Base-by-base conservation (phyloP, 257 asterid genomes). In the Solanum appendiculatum region DNA sequence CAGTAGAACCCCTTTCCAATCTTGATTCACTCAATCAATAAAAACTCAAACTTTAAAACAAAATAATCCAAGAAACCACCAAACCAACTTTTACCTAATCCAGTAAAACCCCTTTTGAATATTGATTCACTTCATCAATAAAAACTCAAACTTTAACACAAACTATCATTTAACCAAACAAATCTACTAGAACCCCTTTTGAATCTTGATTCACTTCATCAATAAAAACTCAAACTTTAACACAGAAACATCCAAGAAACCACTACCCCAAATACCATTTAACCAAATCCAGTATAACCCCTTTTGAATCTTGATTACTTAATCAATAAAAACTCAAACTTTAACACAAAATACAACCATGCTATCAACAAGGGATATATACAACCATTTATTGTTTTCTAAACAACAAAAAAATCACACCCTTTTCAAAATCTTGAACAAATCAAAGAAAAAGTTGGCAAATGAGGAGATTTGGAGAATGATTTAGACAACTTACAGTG, bases 401-500 rank as follows among this genome's bases (percentile, higher is more conserved):
- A 44, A 33, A 68, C 4, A 18, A 34, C 51, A 68, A 9, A 29
- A 58, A 6, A 44, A 40, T 2, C 2, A n/a, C 66, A 84, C 63
- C 80, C 86, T 64, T 84, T 39, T n/a, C 29, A 10, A 84, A 84
- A 64, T 39, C 29, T 84, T 84, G 86, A 84, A 84, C 29, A 54
- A 56, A 84, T 84, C 39, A 29, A 66, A 42, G 37, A 56, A 85
- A 36, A 66, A 20, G n/a, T 33, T 48, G 21, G 10, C 39, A 25
- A 46, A n/a, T 64, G 37, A 84, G 5, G 51, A 11, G 58, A 75
- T 77, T 77, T 42, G 60, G 84, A 3, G 27, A 44, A 85, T 69
- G 87, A 85, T 85, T 12, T 27, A 70, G 44, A 69, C 63, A 69
- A 56, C 83, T 85, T 85, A 69, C 87, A 34, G 83, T 21, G 87